Base-by-base conservation (phyloP, 306 rosid species). In the Acmispon strigosus region DNA sequence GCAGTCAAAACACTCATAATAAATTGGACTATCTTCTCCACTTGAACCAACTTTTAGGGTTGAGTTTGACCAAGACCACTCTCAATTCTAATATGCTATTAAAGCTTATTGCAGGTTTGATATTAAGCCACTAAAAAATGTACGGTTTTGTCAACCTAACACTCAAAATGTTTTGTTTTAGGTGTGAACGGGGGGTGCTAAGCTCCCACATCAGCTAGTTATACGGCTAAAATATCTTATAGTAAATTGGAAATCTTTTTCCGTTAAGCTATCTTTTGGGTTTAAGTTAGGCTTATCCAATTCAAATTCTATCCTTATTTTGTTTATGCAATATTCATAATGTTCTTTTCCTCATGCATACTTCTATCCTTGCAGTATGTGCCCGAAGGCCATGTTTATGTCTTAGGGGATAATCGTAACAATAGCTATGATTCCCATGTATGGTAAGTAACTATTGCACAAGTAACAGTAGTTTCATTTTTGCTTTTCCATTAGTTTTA, bases 371-470 rank as follows among this genome's bases (percentile, higher is more conserved):
- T 69, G 89, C 92, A 93, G 98, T 42, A 48, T 75, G 97, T 93
- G 66, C 98, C 98, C 16, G 67, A 81, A 55, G 92, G 87, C 64
- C 90, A 90, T 84, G 96, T 93, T 56, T 94, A 83, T 68, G 95
- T 94, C 63, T 61, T 90, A 83, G 97, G 98, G 29, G 96, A 94
- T 86, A 94, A 94, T 85, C 89, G 98, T 20, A 90, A 94, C 66
- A 86, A 74, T 55, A 94, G 96, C 82, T 81, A 74, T 45, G 97
- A 90, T 72, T 94, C 97, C 48, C 97, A 86, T 84, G 65, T 59
- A 39, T 94, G 94, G 97, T 87, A 65, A 72, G 90, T 79, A 59
- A 42, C 75, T 22, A 42, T 39, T 41, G n/a, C 81, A 24, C 55
- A 53, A 62, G 50, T 39, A 24, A 7, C 2, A 1, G 37, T 20